A percentile compares a stretch with the other conserved stretches of the same genome.
These are phyloP conservation scores for Boletus eberwhitei DNA, from an alignment of 768 basidiomycete genomes.

Conservation along the genomic window DNA sequence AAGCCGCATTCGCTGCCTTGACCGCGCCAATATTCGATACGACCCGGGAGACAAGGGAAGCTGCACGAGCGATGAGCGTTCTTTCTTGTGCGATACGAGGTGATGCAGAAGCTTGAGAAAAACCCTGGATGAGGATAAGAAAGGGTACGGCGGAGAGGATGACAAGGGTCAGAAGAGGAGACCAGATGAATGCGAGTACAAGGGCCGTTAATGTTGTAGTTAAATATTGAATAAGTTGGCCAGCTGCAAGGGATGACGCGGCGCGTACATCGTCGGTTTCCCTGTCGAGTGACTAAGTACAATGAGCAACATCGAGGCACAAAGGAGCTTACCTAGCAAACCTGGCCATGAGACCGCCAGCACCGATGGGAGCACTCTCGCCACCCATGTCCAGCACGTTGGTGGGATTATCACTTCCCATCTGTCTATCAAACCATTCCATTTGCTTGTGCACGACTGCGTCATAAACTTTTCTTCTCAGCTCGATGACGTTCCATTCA, in stretches of 20 bases:
- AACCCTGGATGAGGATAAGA: slow-evolving; percentile 68
- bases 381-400: slow-evolving; percentile 34
- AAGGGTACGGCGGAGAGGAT: slow-evolving; percentile 87
- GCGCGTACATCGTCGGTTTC: slow-evolving; percentile 93
- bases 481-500: slow-evolving; percentile 68
- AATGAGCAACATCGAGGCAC: background rate
- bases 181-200: slow-evolving; percentile 74
- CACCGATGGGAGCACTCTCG: slow-evolving; percentile 58
- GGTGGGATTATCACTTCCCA: slow-evolving; percentile 52
- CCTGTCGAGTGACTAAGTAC: slow-evolving; percentile 39
- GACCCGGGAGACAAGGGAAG: slow-evolving; percentile 77
- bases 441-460: slow-evolving; percentile 69
- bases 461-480: slow-evolving; percentile 66
- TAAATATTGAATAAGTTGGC: slow-evolving; percentile 75
- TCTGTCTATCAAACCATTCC: slow-evolving; percentile 88
- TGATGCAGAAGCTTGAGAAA: slow-evolving; percentile 66
- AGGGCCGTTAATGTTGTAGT: slow-evolving; percentile 78
- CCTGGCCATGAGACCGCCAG: slow-evolving; percentile 90
- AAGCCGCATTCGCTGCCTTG: slow-evolving; percentile 85
- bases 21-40: slow-evolving; percentile 79
- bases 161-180: slow-evolving; percentile 84
- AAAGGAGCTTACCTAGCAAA: slow-evolving; percentile 62
- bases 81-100: slow-evolving; percentile 72
- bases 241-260: slow-evolving; percentile 77
- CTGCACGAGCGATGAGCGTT: slow-evolving; percentile 61